These are phyloP conservation scores for Leptographium procerum DNA, from an alignment of 2,329 filamentous ascomycete genomes.

Conservation along the genomic window DNA sequence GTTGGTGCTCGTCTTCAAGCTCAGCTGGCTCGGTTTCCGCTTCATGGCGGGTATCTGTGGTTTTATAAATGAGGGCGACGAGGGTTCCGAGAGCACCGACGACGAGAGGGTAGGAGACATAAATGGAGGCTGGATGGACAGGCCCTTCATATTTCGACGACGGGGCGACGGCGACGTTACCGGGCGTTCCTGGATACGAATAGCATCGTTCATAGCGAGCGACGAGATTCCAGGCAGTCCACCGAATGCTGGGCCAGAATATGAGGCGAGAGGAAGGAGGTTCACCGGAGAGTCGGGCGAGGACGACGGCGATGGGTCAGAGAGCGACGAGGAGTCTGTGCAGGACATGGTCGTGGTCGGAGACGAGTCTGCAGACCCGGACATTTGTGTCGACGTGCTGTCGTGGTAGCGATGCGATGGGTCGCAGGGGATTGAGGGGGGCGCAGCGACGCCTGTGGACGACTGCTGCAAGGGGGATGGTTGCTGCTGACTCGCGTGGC, in stretches of 20 bases:
- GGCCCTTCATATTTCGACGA: constrained; percentile 74
- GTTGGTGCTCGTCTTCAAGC: constrained; percentile 59
- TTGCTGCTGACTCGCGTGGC: constrained; percentile 7
- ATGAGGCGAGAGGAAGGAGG: constrained; percentile 58
- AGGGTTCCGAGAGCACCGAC: constrained; percentile 50
- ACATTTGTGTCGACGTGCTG: constrained; percentile 66
- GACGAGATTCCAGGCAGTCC: constrained; percentile 22
- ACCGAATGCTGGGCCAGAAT: constrained; percentile 49
- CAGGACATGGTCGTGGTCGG: constrained; percentile 91
- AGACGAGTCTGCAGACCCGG: constrained; percentile 84
- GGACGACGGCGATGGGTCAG: constrained; percentile 81
- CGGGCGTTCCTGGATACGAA: constrained; percentile 32
- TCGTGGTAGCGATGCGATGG: constrained; percentile 58
- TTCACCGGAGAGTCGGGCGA: constrained; percentile 84
- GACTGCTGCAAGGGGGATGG: constrained; percentile 25
- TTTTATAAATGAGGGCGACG: constrained; percentile 70
- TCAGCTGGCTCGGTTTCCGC: constrained; percentile 67
- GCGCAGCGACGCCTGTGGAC: constrained; percentile 10
- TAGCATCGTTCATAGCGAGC: constrained; percentile 25
- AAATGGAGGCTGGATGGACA: constrained; percentile 62
- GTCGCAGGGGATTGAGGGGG: constrained; percentile 27
- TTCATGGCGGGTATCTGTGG: constrained; percentile 60
- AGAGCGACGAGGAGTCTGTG: constrained; percentile 79
- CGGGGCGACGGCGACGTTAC: constrained; percentile 60
- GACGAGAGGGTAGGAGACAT: constrained; percentile 31